Base-by-base conservation (phyloP, 2,329 filamentous ascomycete species). In the Colletotrichum magnum region DNA sequence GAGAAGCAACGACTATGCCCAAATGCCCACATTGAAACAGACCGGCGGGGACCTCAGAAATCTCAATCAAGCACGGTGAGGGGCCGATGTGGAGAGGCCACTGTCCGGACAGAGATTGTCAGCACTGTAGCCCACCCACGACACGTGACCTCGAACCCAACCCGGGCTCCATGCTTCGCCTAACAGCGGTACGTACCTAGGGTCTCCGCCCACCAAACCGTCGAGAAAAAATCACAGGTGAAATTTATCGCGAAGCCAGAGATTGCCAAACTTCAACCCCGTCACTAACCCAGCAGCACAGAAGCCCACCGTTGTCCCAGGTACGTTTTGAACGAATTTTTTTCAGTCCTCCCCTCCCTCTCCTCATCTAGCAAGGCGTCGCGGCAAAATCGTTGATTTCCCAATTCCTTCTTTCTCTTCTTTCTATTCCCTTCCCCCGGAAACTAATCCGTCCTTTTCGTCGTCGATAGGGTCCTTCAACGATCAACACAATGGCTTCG, bases 401-500 rank as follows among this genome's bases (percentile, higher is more conserved):
- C 5, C 47, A 50, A 32, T 53, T 45, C 18, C 41, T 26, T 18
- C 24, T 16, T n/a, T 52, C 18, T 57, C 47, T 36, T 58, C 32
- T 36, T 43, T 28, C 50, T 57, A 13, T 66, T 32, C 6, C 53
- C 24, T 26, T 48, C 51, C 54, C 53, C 70, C 69, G 53, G 60
- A 70, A 24, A 24, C 69, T 71, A 70, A 71, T 64, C 59, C 36
- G 53, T 53, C 52, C 39, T 45, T 69, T 41, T 9, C 28, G 21
- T 32, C 56, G 26, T 59, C 53, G 48, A 51, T 56, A 71, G 70
- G 69, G 70, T 71, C 70, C 60, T 50, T 72, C 72, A 70, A 72
- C 71, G 68, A 73, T 72, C 66, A 63, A 83, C 85, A 89, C 85
- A 89, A 97, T 97, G 94, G 93, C 95, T 88, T 95, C 93, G 85